Base-by-base conservation (phyloP, 441 rosid species). In the Melastoma candidum region DNA sequence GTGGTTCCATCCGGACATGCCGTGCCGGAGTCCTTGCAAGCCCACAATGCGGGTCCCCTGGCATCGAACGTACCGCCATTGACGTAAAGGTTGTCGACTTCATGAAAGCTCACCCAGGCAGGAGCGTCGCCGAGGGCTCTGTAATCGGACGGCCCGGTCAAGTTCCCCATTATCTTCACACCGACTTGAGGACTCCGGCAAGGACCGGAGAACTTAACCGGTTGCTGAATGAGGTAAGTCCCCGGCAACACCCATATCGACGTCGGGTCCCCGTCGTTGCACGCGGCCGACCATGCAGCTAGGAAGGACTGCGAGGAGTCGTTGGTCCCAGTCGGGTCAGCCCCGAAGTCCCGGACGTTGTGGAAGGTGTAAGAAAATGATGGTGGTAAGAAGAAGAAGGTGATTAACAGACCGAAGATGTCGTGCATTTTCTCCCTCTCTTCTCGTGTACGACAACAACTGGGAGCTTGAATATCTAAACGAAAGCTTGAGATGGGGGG, bases 41-140 rank as follows among this genome's bases (percentile, higher is more conserved):
- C 71, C 87, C 87, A 78, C 61, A 78, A 55, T 6, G 67, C 39
- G 1, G 76, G 51, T 25, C 82, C 87, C 6, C 68, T 72, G 41
- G 84, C 84, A 56, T 81, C 82, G 14, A 81, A 63, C 17, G 70
- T 63, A 12, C 82, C 82, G 11, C 82, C 87, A 47, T 63, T 52
- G 13, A 72, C 56, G 24, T 77, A 68, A 49, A 67, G 61, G 43
- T 72, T 72, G 9, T 14, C 53, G 9, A 73, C 81, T 24, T 67
- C 13, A 39, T 71, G 27, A 27, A 78, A 78, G 48, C 65, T 63
- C 29, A 78, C 48, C 80, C 80, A 73, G 44, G 51, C 48, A 14
- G 26, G 43, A 36, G 63, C 50, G 56, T 70, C 39, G 29, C 60
- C 71, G 2, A 78, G 71, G 7, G 64, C 64, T 3, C 24, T 46